Conservation (phyloP, 441 rosid species). For the Sinapis alba region DNA sequence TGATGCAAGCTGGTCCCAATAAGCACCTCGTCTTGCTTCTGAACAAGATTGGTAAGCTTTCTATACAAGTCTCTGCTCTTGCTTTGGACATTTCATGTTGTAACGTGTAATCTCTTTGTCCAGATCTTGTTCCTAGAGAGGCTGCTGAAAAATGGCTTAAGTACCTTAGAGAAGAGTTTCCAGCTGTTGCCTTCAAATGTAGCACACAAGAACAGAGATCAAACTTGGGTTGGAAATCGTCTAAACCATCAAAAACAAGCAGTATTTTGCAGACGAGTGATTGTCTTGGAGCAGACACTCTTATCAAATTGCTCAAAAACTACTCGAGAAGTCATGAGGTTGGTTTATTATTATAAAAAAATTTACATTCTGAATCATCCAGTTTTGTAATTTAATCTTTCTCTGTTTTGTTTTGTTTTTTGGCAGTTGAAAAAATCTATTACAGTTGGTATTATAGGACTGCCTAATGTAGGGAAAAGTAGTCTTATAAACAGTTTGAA, state of each 20-base stretch:
- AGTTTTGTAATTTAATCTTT: background rate
- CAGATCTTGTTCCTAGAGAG: conserved; percentile 98
- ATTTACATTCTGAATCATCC: background rate
- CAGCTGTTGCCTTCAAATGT: conserved; percentile 96
- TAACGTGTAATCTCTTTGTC: background rate
- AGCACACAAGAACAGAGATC: conserved; percentile 93
- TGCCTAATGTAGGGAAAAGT: conserved; percentile 98
- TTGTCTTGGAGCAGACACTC: conserved; percentile 97
- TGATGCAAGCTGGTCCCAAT: conserved; percentile 76
- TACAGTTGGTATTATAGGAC: conserved; percentile 93
- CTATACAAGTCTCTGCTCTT: background rate
- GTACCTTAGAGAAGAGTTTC: conserved; percentile 88
- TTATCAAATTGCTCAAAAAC: conserved; percentile 82
- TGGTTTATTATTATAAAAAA: too few species aligned
- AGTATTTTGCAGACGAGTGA: conserved; percentile 83
- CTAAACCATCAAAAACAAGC: conserved; percentile 69
- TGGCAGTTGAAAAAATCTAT: conserved; percentile 88
- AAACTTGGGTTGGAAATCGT: conserved; percentile 88
- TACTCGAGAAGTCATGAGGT: conserved; percentile 89
- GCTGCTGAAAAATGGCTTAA: conserved; percentile 94
- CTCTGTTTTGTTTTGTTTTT: conserved; percentile 25
- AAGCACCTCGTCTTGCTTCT: conserved; percentile 83
- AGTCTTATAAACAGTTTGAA: conserved; percentile 98
- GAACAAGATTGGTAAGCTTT: conserved; percentile 79
- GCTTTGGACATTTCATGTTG: background rate